These are phyloP conservation scores for Ascomycota sp. DNA, from an alignment of 2,329 filamentous ascomycete species.

Conservation along the genomic window DNA sequence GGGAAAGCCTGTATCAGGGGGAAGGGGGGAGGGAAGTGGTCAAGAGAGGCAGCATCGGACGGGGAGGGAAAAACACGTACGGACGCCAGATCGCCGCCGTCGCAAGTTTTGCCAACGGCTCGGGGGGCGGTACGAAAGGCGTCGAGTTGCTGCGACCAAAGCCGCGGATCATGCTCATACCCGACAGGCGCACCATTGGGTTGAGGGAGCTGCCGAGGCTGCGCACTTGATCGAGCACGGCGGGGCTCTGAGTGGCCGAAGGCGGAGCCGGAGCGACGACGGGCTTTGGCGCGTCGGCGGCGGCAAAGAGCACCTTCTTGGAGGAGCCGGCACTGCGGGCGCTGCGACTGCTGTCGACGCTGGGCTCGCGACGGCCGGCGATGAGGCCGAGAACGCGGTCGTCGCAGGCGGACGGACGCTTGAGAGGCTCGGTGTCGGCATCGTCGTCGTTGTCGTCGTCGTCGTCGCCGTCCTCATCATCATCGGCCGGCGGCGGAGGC, in stretches of 20 bases:
- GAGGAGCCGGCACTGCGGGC: constrained; percentile 40
- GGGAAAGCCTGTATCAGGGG: constrained; percentile 31
- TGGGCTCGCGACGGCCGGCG: constrained; percentile 66
- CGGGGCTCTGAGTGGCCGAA: constrained; percentile 21
- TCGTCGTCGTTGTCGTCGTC: too few relatives aligned
- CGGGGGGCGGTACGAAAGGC: constrained; percentile 10
- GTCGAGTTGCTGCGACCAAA: constrained; percentile 41
- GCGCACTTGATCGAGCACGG: constrained; percentile 60
- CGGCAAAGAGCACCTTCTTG: constrained; percentile 33
- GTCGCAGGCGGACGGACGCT: too few relatives aligned
- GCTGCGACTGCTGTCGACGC: constrained; percentile 52
- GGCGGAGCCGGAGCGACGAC: constrained; percentile 3
- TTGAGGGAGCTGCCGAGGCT: constrained; percentile 66
- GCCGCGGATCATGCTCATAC: constrained; percentile 56
- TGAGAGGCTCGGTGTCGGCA: too few relatives aligned
- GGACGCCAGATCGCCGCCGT: constrained; percentile 35
- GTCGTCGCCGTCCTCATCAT: too few relatives aligned
- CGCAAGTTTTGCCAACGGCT: constrained; percentile 16
- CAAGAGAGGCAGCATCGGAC: neutral
- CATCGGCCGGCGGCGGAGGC: constrained; percentile 26
- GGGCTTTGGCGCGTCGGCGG: constrained; percentile 4
- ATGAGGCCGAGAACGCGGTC: neutral
- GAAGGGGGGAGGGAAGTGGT: constrained; percentile 1
- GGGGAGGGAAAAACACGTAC: constrained; percentile 18
- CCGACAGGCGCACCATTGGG: constrained; percentile 57